Base-by-base conservation (phyloP, 441 rosid species). In the Lepidium campestre region DNA sequence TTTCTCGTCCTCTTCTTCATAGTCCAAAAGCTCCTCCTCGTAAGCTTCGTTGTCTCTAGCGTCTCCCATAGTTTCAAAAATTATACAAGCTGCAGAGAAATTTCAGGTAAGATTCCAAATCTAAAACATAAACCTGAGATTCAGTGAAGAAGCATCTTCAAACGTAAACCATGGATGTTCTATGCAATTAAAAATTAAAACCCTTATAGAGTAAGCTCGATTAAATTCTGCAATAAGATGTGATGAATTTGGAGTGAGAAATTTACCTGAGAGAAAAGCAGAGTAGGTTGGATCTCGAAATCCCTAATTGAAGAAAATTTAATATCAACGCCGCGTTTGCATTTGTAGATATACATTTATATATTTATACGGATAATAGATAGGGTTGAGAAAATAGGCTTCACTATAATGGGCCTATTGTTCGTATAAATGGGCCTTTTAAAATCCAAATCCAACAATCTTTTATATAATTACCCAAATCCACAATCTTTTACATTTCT, bases 21-120 rank as follows among this genome's bases (percentile, higher is more conserved):
- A 91, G 73, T 94, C 99, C 47, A 94, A 81, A 53, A 94, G 99
- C 96, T 94, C 99, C 72, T 94, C 99, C 85, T 94, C 97, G 74
- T 94, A 94, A 15, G 89, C 85, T 36, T 94, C 99, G 93, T 81
- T 87, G 79, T 91, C 99, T 65, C 86, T 86, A 34, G 90, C 89
- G 49, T 94, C 99, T 34, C 86, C 99, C 98, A 94, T 94, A 66
- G n/a, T 39, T 65, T 77, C 3, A 2, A 15, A 59, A 22, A 11
- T 42, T 18, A 64, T 57, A 57, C 71, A 57, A 78, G 54, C 76
- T 50, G 35, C 17, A 41, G 15, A 63, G 5, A 17, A 39, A 5
- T 13, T 22, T 31, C 5, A 2, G 1, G 8, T 49, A 19, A 67
- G 41, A 18, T 61, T 36, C 46, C 44, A 1, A 48, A 34, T 47